A percentile compares a stretch with the other conserved stretches of the same genome.
These are phyloP conservation scores for Talaromyces verruculosus DNA, from an alignment of 2,329 filamentous ascomycete species.

Conservation along the genomic window DNA sequence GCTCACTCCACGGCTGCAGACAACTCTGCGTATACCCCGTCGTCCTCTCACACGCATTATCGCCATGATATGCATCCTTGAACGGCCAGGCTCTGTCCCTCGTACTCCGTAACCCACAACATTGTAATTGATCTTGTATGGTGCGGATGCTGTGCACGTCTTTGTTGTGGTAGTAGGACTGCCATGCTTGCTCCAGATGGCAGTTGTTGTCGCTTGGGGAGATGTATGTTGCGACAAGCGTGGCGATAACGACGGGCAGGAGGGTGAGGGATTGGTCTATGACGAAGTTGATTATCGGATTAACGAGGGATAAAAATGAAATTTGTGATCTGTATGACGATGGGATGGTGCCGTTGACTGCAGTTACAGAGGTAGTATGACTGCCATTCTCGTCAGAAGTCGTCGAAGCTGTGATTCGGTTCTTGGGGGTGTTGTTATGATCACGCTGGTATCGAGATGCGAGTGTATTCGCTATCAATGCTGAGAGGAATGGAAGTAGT, in stretches of 20 bases:
- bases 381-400: conserved; percentile 4
- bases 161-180: conserved; percentile 33
- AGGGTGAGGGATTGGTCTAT: conserved; percentile 28
- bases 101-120: conserved; percentile 39
- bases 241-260: conserved; percentile 32
- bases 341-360: not conserved
- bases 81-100: conserved; percentile 42
- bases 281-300: conserved; percentile 13
- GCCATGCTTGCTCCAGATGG: conserved; percentile 35
- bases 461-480: not conserved
- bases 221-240: conserved; percentile 33
- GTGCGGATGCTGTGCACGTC: conserved; percentile 33
- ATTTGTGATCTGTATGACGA: not conserved
- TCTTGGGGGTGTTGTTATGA: not conserved
- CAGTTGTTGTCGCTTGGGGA: conserved; percentile 30
- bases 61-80: conserved; percentile 33
- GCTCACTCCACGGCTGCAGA: conserved; percentile 31
- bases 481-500: conserved; percentile 6
- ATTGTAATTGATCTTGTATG: conserved; percentile 36
- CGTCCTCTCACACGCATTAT: conserved; percentile 34
- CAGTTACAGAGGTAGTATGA: conserved; percentile 3
- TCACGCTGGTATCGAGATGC: conserved; percentile 9
- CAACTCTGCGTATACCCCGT: conserved; percentile 35
- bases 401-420: not conserved
- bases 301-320: not conserved